Percentiles rank a stretch among this genome's conserved stretches.
These are phyloP conservation scores for Mucor plumbeus DNA, from an alignment of 371 early-diverging fungal species.

Conservation along the genomic window DNA sequence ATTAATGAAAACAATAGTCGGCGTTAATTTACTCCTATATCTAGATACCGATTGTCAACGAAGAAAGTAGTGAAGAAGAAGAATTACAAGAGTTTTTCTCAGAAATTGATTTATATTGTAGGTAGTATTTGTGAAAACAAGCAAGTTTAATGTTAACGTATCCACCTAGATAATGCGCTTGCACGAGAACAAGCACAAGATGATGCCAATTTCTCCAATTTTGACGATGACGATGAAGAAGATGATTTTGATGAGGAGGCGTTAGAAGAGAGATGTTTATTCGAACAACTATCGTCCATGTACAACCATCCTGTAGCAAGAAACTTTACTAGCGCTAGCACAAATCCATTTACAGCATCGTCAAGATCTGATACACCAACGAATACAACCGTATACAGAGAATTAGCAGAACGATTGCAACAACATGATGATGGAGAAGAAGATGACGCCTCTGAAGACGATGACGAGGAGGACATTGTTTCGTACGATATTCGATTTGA, in stretches of 20 bases:
- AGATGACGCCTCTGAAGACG: not conserved
- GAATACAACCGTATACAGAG: not conserved
- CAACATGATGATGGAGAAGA: not conserved
- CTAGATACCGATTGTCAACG: not conserved
- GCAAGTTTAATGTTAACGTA: not conserved
- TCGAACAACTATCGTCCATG: slow-evolving; percentile 14
- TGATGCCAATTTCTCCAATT: not conserved
- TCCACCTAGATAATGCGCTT: not conserved
- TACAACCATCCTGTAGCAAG: slow-evolving; percentile 14
- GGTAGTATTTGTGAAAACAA: not conserved
- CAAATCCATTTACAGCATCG: not conserved
- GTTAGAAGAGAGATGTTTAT: slow-evolving; percentile 21
- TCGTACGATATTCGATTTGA: slow-evolving; percentile 13
- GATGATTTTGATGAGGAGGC: slow-evolving; percentile 13
- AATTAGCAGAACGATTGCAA: not conserved
- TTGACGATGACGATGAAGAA: slow-evolving; percentile 12
- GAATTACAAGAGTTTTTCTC: slow-evolving; percentile 5
- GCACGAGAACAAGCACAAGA: slow-evolving; percentile 1
- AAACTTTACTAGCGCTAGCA: slow-evolving; percentile 7
- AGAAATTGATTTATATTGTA: slow-evolving; percentile 1
- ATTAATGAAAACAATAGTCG: not conserved
- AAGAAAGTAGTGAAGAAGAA: slow-evolving; percentile 4
- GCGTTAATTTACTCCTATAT: not conserved
- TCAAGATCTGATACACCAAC: not conserved
- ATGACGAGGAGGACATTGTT: slow-evolving; percentile 1